Conservation (phyloP, 345 rosid genomes). For the Eucalyptus lansdowneana region DNA sequence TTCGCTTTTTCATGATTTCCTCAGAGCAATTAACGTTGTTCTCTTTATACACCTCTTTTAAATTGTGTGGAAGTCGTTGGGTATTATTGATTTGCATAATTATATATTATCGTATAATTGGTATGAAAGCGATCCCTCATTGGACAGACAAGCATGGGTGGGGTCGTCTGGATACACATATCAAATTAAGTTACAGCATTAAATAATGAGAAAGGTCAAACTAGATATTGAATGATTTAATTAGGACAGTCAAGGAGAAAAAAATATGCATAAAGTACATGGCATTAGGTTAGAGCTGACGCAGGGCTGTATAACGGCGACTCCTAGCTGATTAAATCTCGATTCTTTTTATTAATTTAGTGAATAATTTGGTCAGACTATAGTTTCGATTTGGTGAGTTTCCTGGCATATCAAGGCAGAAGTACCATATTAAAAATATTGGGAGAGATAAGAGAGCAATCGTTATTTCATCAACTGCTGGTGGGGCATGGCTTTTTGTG, state of each 20-base stretch:
- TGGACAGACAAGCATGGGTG: not conserved
- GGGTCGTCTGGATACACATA: not conserved
- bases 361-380: not conserved
- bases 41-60: not conserved
- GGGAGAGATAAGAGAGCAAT: not conserved
- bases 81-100: not conserved
- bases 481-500: not conserved
- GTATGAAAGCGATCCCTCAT: not conserved
- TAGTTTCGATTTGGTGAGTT: not conserved
- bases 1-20: not conserved
- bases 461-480: not conserved
- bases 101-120: not conserved
- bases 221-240: not conserved
- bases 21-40: not conserved
- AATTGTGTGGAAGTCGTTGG: not conserved
- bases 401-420: not conserved
- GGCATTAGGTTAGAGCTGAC: not conserved
- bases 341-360: not conserved
- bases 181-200: not conserved
- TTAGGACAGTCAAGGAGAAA: not conserved
- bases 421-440: not conserved
- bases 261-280: not conserved
- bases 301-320: not conserved
- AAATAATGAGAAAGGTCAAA: not conserved
- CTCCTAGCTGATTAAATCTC: not conserved